Evolutionary conservation across 441 rosid genomes (phyloP).

Genomic region (Melastoma candidum): DNA sequence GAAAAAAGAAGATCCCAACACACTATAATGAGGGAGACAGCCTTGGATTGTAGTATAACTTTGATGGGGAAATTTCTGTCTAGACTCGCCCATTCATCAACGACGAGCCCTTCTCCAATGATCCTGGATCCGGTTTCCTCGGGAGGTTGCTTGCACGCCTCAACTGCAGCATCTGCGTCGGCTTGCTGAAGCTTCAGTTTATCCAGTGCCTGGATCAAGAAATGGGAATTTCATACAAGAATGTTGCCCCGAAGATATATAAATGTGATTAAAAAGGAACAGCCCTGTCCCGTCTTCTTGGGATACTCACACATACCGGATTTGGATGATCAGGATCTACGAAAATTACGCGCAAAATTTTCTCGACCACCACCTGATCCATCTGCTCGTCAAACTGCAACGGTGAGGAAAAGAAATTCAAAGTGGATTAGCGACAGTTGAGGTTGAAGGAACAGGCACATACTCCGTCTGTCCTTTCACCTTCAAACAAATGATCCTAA

Average conservation of each 20-base stretch:
- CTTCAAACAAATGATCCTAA: slow-evolving; percentile 73
- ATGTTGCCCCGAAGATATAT: too few relatives aligned
- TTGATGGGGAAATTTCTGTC: too few relatives aligned
- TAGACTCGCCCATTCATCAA: slow-evolving; percentile 30
- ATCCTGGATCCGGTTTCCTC: slow-evolving; percentile 43
- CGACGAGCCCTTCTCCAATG: slow-evolving; percentile 71
- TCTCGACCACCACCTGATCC: slow-evolving; percentile 59
- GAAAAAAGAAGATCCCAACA: too few relatives aligned
- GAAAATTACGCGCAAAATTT: slow-evolving; percentile 55
- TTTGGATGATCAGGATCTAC: slow-evolving; percentile 44
- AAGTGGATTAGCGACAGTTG: neutral
- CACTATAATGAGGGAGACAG: too few relatives aligned
- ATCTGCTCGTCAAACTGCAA: slow-evolving; percentile 63
- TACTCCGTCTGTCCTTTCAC: slow-evolving; percentile 49
- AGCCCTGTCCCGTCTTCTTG: too few relatives aligned
- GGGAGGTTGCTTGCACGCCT: slow-evolving; percentile 25
- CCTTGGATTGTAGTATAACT: too few relatives aligned
- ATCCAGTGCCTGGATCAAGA: too few relatives aligned
- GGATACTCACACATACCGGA: slow-evolving; percentile 31
- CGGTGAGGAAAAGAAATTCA: slow-evolving; percentile 5
- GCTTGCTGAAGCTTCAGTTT: slow-evolving; percentile 22
- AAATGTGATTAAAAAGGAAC: too few relatives aligned
- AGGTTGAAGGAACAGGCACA: slow-evolving; percentile 25
- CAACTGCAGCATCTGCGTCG: slow-evolving; percentile 33
- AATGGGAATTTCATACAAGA: too few relatives aligned